phyloP scores from a whole-genome alignment of 306 rosid genomes.

The Trichosanthes truncata region DNA sequence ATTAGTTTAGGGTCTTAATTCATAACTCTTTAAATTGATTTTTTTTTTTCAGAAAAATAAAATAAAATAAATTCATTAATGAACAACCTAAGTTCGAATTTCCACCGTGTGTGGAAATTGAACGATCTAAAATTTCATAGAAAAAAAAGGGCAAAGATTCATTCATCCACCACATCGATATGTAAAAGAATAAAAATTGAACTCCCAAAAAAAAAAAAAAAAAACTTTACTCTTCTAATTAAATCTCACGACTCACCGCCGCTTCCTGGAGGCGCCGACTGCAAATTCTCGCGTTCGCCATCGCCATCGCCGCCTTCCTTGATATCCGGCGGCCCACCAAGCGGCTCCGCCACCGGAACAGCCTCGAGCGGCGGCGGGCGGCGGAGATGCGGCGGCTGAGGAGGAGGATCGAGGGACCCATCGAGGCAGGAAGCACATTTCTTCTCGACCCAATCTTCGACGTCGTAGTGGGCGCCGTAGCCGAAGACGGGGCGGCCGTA shows the following conservation, averaged over 20 bases:
- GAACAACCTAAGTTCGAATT: too few species aligned
- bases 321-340: conserved; percentile 27
- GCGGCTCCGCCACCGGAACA: conserved; percentile 13
- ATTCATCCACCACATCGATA: neutral
- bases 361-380: conserved; percentile 6
- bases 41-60: too few species aligned
- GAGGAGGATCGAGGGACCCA: conserved; percentile 41
- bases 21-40: too few species aligned
- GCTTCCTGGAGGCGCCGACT: neutral
- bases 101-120: neutral
- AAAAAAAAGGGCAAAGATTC: neutral
- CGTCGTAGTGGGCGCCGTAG: conserved; percentile 40
- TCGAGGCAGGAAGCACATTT: conserved; percentile 79
- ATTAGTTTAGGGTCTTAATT: too few species aligned
- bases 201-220: neutral
- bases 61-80: too few species aligned
- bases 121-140: neutral
- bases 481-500: conserved; percentile 78
- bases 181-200: neutral
- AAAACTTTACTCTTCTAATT: neutral
- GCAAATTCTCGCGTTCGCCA: neutral
- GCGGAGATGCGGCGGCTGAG: conserved; percentile 8
- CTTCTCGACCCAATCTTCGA: conserved; percentile 67
- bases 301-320: conserved; percentile 21
- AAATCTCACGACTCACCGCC: conserved; percentile 8